These are phyloP conservation scores for Stereum hirsutum DNA, from an alignment of 1,284 basidiomycete species.

Conservation along the genomic window DNA sequence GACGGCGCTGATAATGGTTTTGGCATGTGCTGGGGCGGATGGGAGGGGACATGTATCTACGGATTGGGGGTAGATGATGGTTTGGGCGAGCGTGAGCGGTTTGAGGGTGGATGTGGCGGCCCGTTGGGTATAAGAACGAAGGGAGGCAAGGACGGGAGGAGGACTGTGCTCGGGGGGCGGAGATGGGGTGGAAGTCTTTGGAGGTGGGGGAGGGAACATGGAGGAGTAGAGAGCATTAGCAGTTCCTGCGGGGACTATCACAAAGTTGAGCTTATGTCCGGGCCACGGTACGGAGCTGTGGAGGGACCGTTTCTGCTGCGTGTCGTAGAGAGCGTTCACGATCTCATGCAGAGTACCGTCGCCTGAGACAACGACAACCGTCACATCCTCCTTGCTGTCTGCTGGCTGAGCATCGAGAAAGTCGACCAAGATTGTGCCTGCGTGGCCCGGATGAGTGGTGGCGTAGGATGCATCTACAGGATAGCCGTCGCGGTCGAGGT, in stretches of 20 bases:
- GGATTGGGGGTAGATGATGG: conserved; percentile 32
- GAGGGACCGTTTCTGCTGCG: conserved; percentile 7
- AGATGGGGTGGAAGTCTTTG: conserved; percentile 25
- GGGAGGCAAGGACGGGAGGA: conserved; percentile 14
- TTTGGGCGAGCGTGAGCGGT: conserved; percentile 52
- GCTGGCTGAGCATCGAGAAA: conserved; percentile 23
- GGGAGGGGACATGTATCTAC: no score
- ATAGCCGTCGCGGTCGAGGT: conserved; percentile 36
- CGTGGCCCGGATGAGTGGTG: conserved; percentile 50
- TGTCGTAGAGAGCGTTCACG: conserved; percentile 46
- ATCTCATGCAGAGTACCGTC: conserved; percentile 91
- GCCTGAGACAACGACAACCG: conserved; percentile 67
- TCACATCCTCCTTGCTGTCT: conserved; percentile 17
- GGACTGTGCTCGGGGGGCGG: conserved; percentile 40
- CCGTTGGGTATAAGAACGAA: no score
- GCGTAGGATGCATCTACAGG: conserved; percentile 30
- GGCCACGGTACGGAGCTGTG: conserved; percentile 19
- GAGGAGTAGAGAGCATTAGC: conserved; percentile 86
- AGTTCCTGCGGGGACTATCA: conserved; percentile 78
- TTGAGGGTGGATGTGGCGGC: conserved; percentile 6
- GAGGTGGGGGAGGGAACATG: conserved; percentile 35
- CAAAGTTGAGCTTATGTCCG: conserved; percentile 27
- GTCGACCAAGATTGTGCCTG: conserved; percentile 40
- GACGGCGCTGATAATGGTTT: conserved; percentile 40
- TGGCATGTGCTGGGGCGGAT: conserved; percentile 10